Percentiles rank a stretch among this genome's conserved stretches.
Evolutionary conservation across 1,284 basidiomycete species (phyloP).

Genomic region (Grifola frondosa): DNA sequence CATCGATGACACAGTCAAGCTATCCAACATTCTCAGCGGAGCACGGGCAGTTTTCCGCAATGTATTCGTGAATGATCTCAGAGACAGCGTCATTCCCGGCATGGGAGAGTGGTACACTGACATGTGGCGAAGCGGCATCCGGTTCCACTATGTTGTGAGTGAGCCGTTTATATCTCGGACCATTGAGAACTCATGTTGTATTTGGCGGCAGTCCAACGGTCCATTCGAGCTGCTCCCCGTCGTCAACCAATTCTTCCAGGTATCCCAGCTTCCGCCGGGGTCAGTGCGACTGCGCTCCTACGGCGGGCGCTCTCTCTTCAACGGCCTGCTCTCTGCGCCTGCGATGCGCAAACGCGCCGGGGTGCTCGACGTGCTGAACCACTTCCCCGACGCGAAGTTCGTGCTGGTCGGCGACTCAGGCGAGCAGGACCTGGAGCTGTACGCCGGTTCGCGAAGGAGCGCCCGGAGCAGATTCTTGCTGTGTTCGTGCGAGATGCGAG

Average conservation of each 20-base stretch:
- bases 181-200: slow-evolving; percentile 3
- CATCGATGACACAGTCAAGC: slow-evolving; percentile 93
- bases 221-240: slow-evolving; percentile 86
- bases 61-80: slow-evolving; percentile 75
- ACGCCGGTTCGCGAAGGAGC: slow-evolving; percentile 67
- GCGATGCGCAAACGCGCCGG: slow-evolving; percentile 78
- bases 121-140: slow-evolving; percentile 67
- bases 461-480: slow-evolving; percentile 64
- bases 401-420: slow-evolving; percentile 86
- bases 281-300: slow-evolving; percentile 80
- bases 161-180: background rate
- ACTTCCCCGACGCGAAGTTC: slow-evolving; percentile 75
- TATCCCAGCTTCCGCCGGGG: slow-evolving; percentile 69
- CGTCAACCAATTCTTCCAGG: slow-evolving; percentile 74
- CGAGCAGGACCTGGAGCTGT: slow-evolving; percentile 88
- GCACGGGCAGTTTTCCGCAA: slow-evolving; percentile 76
- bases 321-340: slow-evolving; percentile 70
- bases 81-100: slow-evolving; percentile 78
- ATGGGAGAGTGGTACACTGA: slow-evolving; percentile 82
- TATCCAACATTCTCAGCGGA: slow-evolving; percentile 71
- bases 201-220: slow-evolving; percentile 75
- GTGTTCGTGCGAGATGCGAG: slow-evolving; percentile 80
- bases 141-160: slow-evolving; percentile 87
- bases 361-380: slow-evolving; percentile 76
- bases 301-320: slow-evolving; percentile 77